Evolutionary conservation across 2,329 filamentous ascomycete genomes (phyloP).

Genomic region (Aspergillus ibericus): DNA sequence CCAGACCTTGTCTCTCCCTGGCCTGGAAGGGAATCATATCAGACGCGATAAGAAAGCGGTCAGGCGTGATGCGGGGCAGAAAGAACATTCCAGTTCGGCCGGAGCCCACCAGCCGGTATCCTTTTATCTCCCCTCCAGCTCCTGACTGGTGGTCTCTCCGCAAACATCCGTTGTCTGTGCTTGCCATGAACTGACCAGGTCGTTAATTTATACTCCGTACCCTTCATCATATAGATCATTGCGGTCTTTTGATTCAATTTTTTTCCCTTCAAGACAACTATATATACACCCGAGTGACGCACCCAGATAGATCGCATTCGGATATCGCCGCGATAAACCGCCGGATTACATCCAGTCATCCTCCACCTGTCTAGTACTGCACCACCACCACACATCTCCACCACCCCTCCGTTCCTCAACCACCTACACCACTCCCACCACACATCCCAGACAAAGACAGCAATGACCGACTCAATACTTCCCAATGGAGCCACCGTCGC

Average conservation of each 20-base stretch:
- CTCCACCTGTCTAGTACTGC: neutral
- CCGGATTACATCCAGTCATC: neutral
- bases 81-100: slow-evolving; percentile 3
- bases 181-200: neutral
- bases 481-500: neutral
- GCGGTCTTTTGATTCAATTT: neutral
- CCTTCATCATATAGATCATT: neutral
- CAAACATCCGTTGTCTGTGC: neutral
- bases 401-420: neutral
- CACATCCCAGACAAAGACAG: neutral
- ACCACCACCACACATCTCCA: neutral
- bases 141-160: neutral
- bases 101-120: neutral
- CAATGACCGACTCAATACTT: neutral
- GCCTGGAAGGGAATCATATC: neutral
- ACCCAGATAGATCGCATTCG: too few relatives aligned
- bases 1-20: too few relatives aligned
- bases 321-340: too few relatives aligned
- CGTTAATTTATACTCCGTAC: neutral
- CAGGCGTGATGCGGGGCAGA: slow-evolving; percentile 1
- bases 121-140: neutral
- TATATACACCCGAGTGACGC: too few relatives aligned
- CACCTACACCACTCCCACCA: neutral
- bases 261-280: neutral
- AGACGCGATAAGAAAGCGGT: slow-evolving; percentile 12